Percentiles rank a stretch among this genome's conserved stretches.
phyloP scores from a whole-genome alignment of 1,284 basidiomycete species.

The Tilletiaria anomala region DNA sequence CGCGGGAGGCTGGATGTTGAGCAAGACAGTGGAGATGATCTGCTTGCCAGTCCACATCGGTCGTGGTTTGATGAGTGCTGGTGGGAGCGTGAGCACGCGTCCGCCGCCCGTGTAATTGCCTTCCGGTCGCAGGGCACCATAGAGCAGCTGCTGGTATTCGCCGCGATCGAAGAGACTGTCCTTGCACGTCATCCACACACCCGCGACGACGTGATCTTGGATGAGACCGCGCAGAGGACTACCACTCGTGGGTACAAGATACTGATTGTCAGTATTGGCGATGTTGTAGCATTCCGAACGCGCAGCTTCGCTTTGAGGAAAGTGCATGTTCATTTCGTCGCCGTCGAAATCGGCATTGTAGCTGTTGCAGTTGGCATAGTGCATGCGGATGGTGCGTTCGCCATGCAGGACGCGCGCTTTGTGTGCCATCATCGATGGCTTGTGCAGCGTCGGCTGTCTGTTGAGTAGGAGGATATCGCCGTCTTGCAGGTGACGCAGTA shows the following conservation, averaged over 20 bases:
- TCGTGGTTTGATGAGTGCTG: conserved; percentile 77
- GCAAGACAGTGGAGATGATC: conserved; percentile 51
- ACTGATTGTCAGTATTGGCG: conserved; percentile 97
- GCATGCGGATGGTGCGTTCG: conserved; percentile 99
- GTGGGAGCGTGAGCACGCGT: conserved; percentile 68
- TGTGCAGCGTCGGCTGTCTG: conserved; percentile 95
- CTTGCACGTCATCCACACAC: conserved; percentile 97
- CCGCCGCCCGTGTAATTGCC: conserved; percentile 55
- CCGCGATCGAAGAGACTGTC: conserved; percentile 87
- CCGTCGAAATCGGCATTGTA: conserved; percentile 99
- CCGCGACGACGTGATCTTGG: conserved; percentile 97
- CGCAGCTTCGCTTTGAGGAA: conserved; percentile 86
- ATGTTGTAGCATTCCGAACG: conserved; percentile 63
- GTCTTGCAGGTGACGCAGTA: conserved; percentile 84
- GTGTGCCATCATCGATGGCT: conserved; percentile 99
- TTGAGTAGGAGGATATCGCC: conserved; percentile 94
- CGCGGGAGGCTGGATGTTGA: conserved; percentile 65
- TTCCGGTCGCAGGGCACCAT: conserved; percentile 85
- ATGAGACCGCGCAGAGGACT: conserved; percentile 94
- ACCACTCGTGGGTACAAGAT: conserved; percentile 93
- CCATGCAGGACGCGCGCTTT: conserved; percentile 79
- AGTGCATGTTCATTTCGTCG: conserved; percentile 99
- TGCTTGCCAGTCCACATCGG: conserved; percentile 97
- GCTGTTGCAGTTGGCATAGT: conserved; percentile 99
- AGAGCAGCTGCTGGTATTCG: conserved; percentile 91